phyloP scores from a whole-genome alignment of 345 rosid genomes.

The Adansonia digitata region DNA sequence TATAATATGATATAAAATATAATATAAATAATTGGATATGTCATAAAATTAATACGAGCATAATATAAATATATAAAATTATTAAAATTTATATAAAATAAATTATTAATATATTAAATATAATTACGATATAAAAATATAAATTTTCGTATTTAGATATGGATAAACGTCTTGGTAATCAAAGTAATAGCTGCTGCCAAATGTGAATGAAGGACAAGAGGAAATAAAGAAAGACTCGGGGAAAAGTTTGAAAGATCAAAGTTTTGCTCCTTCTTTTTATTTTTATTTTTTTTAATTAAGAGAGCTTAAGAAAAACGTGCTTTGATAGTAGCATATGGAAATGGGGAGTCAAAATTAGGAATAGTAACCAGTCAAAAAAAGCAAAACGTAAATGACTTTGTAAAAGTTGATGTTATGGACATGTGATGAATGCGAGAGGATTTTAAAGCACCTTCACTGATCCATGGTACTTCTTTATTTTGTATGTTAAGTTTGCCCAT shows the following conservation, averaged over 20 bases:
- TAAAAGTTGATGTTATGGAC: neutral
- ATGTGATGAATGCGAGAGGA: neutral
- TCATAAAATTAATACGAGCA: no score
- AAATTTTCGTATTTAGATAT: no score
- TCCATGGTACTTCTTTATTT: no score
- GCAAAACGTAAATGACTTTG: neutral
- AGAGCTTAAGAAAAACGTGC: neutral
- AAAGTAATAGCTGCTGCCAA: neutral
- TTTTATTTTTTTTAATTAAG: no score
- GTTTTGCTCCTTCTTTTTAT: neutral
- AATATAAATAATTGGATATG: no score
- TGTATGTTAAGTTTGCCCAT: no score
- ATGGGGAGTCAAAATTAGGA: neutral
- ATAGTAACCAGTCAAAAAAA: neutral
- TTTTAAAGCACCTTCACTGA: no score
- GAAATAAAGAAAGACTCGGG: neutral
- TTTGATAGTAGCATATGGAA: neutral
- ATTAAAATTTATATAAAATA: no score
- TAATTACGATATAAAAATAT: no score
- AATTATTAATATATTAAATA: no score
- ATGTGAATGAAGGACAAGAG: neutral
- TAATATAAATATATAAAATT: no score
- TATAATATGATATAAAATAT: no score
- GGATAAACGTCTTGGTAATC: neutral
- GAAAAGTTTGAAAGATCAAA: neutral